A percentile compares a stretch with the other conserved stretches of the same genome.
These are phyloP conservation scores for Saccharomycopsis microspora DNA, from an alignment of 805 yeast genomes.

Conservation along the genomic window DNA sequence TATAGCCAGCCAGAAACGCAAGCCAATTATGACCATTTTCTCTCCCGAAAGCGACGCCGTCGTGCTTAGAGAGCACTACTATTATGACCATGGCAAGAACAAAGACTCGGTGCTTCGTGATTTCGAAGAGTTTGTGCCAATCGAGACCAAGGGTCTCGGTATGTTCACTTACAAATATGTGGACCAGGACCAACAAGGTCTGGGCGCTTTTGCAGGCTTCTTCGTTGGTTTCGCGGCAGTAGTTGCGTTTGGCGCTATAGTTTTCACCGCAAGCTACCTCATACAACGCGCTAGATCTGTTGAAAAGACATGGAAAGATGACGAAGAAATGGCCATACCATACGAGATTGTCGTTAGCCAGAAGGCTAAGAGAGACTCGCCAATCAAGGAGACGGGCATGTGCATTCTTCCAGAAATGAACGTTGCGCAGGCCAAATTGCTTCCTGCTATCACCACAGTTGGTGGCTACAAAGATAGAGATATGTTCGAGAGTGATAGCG, in stretches of 20 bases:
- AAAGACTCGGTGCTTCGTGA: background rate
- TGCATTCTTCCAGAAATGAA: too few relatives aligned
- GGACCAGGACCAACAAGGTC: background rate
- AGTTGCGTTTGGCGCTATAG: background rate
- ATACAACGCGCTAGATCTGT: background rate
- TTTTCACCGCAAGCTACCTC: background rate
- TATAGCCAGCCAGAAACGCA: background rate
- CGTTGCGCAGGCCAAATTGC: too few relatives aligned
- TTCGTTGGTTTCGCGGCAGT: too few relatives aligned
- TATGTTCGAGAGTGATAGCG: too few relatives aligned
- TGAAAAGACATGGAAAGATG: background rate
- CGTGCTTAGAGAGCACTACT: conserved; percentile 8
- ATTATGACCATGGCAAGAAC: conserved; percentile 3
- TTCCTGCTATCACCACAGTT: too few relatives aligned
- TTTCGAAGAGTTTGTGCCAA: conserved; percentile 6
- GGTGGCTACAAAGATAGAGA: too few relatives aligned
- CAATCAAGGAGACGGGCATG: too few relatives aligned
- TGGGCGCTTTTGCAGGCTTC: too few relatives aligned
- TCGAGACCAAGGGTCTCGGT: conserved; percentile 7
- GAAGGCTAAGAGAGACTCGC: too few relatives aligned
- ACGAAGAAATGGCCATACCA: background rate
- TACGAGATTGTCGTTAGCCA: background rate
- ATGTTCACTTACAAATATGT: conserved; percentile 1
- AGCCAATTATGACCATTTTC: conserved; percentile 3
- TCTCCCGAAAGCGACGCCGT: conserved; percentile 10